These are phyloP conservation scores for Dissoconium aciculare DNA, from an alignment of 2,329 filamentous ascomycete genomes.

Conservation along the genomic window DNA sequence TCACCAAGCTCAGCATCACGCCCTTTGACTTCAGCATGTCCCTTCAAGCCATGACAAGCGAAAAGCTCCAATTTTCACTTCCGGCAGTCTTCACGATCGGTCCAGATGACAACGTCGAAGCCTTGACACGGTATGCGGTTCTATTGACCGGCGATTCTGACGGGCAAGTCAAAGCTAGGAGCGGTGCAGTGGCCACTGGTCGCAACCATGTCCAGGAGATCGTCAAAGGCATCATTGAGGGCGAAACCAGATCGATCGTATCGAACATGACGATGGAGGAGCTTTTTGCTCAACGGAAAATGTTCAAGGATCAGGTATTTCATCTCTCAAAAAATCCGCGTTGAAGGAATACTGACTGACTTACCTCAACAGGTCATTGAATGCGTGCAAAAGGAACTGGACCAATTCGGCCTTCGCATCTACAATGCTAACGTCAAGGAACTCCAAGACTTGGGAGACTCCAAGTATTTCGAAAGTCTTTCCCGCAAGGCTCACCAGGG, in stretches of 20 bases:
- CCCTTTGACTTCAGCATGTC: conserved; percentile 73
- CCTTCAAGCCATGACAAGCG: conserved; percentile 75
- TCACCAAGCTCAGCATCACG: conserved; percentile 21
- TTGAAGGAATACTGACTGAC: neutral
- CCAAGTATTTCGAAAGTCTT: conserved; percentile 70
- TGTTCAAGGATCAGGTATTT: conserved; percentile 41
- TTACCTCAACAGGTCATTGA: conserved; percentile 40
- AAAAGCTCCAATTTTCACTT: conserved; percentile 70
- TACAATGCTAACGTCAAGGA: conserved; percentile 74
- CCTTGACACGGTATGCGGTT: conserved; percentile 69
- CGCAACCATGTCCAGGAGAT: conserved; percentile 66
- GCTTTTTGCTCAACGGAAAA: conserved; percentile 52
- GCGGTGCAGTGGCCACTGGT: conserved; percentile 28
- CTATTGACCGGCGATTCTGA: conserved; percentile 52
- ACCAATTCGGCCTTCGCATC: conserved; percentile 56
- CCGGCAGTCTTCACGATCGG: conserved; percentile 79
- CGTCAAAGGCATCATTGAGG: conserved; percentile 80
- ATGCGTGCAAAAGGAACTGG: conserved; percentile 61
- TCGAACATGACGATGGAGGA: conserved; percentile 89
- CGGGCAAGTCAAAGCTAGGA: conserved; percentile 25
- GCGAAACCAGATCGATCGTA: conserved; percentile 70
- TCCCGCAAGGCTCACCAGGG: conserved; percentile 75
- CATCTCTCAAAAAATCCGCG: too few relatives aligned
- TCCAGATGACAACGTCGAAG: conserved; percentile 54
- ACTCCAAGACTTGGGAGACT: conserved; percentile 65